Percentiles rank a stretch among this genome's conserved stretches.
phyloP scores from a whole-genome alignment of 495 filamentous ascomycete genomes.

The Aspergillus baeticus region DNA sequence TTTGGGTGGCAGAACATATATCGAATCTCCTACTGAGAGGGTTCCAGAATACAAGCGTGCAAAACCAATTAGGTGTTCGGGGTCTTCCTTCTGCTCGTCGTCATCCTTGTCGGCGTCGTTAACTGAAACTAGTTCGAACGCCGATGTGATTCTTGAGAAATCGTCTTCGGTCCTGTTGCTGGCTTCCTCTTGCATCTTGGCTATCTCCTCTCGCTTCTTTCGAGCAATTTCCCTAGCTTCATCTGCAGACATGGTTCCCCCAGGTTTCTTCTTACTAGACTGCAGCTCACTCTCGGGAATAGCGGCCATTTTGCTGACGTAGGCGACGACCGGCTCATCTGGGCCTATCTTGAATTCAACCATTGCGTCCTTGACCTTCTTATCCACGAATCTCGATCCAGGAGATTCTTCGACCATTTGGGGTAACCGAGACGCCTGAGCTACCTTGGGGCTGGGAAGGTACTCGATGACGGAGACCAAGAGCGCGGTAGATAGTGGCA shows the following conservation, averaged over 20 bases:
- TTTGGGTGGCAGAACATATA: conserved; percentile 90
- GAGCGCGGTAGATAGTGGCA: conserved; percentile 89
- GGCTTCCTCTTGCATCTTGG: conserved; percentile 65
- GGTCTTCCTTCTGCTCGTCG: conserved; percentile 54
- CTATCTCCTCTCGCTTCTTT: conserved; percentile 86
- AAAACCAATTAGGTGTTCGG: conserved; percentile 91
- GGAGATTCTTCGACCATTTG: conserved; percentile 78
- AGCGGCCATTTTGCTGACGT: conserved; percentile 98
- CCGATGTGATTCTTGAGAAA: conserved; percentile 48
- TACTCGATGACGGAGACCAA: conserved; percentile 92
- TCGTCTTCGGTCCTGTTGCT: conserved; percentile 41
- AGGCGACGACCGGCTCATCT: conserved; percentile 82
- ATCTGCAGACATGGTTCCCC: conserved; percentile 70
- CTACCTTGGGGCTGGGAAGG: conserved; percentile 79
- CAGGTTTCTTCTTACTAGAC: conserved; percentile 66
- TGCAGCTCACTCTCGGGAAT: conserved; percentile 87
- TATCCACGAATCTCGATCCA: conserved; percentile 66
- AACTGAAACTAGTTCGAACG: conserved; percentile 31
- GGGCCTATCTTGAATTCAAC: conserved; percentile 66
- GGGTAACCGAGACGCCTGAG: conserved; percentile 80
- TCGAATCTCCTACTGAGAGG: conserved; percentile 79
- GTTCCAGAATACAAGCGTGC: conserved; percentile 91
- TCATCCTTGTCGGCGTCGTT: conserved; percentile 46
- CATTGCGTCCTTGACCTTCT: conserved; percentile 73
- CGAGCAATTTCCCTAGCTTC: conserved; percentile 85